Percentiles rank a stretch among this genome's conserved stretches.
phyloP scores from a whole-genome alignment of 2,329 filamentous ascomycete genomes.

The Diaporthe longicolla region DNA sequence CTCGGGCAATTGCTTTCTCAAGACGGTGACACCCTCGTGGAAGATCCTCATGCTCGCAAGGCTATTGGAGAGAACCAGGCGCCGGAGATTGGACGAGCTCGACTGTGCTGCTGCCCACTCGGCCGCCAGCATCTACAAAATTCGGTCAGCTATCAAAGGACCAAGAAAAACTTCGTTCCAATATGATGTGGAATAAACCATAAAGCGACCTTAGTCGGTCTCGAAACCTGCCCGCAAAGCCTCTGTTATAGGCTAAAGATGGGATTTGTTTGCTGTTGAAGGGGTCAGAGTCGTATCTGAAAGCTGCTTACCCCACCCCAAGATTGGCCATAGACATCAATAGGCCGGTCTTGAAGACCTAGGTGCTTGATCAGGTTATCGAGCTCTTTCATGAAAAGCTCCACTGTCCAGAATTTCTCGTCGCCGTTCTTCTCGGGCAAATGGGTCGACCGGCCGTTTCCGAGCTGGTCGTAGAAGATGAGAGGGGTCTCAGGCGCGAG shows the following conservation, averaged over 20 bases:
- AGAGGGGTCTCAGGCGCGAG: conserved; percentile 56
- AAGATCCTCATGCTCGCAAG: conserved; percentile 51
- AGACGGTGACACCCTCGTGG: conserved; percentile 38
- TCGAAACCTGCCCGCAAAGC: too few relatives aligned
- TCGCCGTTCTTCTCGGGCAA: conserved; percentile 56
- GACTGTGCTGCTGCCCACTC: conserved; percentile 32
- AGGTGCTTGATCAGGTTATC: conserved; percentile 46
- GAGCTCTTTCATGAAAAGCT: conserved; percentile 47
- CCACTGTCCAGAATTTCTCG: conserved; percentile 46
- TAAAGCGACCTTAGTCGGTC: too few relatives aligned
- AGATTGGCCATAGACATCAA: conserved; percentile 41
- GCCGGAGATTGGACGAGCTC: conserved; percentile 45
- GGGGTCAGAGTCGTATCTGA: too few relatives aligned
- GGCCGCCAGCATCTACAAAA: conserved; percentile 31
- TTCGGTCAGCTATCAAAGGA: too few relatives aligned
- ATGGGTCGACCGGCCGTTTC: conserved; percentile 63
- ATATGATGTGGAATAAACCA: too few relatives aligned
- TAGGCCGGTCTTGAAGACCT: conserved; percentile 36
- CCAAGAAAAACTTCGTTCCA: too few relatives aligned
- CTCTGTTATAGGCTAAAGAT: too few relatives aligned
- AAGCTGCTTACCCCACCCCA: conserved; percentile 33
- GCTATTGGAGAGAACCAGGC: conserved; percentile 50
- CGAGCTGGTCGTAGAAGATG: conserved; percentile 68
- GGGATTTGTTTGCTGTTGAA: too few relatives aligned
- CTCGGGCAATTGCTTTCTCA: conserved; percentile 45